Base-by-base conservation (phyloP, 2,329 filamentous ascomycete genomes). In the Pseudogymnoascus verrucosus region DNA sequence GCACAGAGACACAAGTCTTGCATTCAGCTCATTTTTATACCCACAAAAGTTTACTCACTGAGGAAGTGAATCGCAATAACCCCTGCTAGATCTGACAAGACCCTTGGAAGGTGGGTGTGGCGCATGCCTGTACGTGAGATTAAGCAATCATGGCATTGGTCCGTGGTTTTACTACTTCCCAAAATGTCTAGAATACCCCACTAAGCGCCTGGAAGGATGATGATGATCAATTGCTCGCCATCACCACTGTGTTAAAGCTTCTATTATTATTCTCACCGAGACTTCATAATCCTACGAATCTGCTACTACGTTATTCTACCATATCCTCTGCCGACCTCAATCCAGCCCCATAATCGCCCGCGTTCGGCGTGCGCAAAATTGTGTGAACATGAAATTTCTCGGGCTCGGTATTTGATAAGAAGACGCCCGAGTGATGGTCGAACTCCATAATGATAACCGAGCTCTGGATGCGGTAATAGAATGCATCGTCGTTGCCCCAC, bases 311-410 rank as follows among this genome's bases (percentile, higher is more conserved):
- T 57, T 34, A 57, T n/a, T 57, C 26, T 19, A 57, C 11, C 59
- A 62, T 34, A 34, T 57, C 26, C 51, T 57, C 51, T 28, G 11
- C 19, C 28, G 51, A 57, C 51, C 51, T 57, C 68, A 84, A 70
- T 8, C 80, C 82, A 67, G 79, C 82, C 0, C 90, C 89, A 72
- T 93, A 93, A 71, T 93, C 90, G 0, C 89, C 90, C 0, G 77
- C 84, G 73, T 93, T 93, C 0, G 90, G 90, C 34, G 84, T 87
- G 37, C 90, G 76, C 66, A 90, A 75, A 62, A 91, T 75, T 0
- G 89, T 93, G 72, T 93, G 90, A 21, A 90, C 89, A 69, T 93
- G 90, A 69, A 90, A 93, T 74, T 89, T 90, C 34, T 85, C 86
- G 0, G 89, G 89, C 74, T 89, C 83, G 60, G 79, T 78, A 71